Base-by-base conservation (phyloP, 768 basidiomycete genomes). In the Xerocomus brunneocitrinus region DNA sequence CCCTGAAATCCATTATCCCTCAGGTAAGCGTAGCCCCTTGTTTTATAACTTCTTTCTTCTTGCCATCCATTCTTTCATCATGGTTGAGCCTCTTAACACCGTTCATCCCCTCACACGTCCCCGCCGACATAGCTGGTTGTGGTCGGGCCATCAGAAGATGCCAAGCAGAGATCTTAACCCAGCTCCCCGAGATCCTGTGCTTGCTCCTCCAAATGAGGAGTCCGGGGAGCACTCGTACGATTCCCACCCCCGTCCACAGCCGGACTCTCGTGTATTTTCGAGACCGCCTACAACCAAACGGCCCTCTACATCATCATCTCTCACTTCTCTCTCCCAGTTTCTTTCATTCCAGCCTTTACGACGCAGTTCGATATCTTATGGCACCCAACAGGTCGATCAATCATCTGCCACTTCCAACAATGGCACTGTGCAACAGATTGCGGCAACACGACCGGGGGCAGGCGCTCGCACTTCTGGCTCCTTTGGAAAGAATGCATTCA, bases 401-500 rank as follows among this genome's bases (percentile, higher is more conserved):
- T 5, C 47, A 13, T 38, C 53, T 9, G 24, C 59, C 30, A 10
- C 49, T 0, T 35, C 55, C 34, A 58, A 50, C 31, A 56, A 48
- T 35, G 50, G 49, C 39, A 43, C 63, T 8, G 34, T 52, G 2
- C 59, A 55, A 12, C 39, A 47, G 3, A 9, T 54, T 8, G 42
- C 47, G 7, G 48, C 53, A 5, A 16, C 73, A 48, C 64, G 75
- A 5, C 63, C 74, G 2, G 77, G 79, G 24, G 57, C 68, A 9
- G 55, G 67, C 8, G 53, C 63, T 62, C 74, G 68, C 58, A 58
- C 62, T 13, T 65, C 72, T 10, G 78, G 78, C 35, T 79, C 83
- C 0, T 86, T 87, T 62, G 75, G 80, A 50, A 83, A 80, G 59
- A 79, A 77, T 70, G 79, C 87, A 0, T 74, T 91, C 53, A 82